Evolutionary conservation across 306 rosid species (phyloP).

Genomic region (Hippophae gyantsensis): DNA sequence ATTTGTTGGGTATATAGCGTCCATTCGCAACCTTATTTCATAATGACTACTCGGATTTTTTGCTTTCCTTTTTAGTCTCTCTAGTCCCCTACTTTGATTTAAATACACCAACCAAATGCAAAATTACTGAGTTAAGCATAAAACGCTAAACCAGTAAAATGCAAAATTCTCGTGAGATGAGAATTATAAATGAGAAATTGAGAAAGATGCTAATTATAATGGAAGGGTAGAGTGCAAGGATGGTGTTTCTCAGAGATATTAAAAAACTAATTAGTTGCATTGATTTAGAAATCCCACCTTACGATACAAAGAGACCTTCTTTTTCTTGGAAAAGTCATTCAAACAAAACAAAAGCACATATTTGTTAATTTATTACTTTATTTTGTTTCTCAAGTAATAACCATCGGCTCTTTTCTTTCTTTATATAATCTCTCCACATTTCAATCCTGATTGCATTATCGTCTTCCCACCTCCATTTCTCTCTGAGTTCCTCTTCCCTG

Average conservation of each 20-base stretch:
- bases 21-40: no score
- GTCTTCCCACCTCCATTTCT: conserved; percentile 28
- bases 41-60: no score
- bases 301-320: not conserved
- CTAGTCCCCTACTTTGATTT: no score
- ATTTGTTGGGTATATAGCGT: no score
- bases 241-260: conserved; percentile 19
- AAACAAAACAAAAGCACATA: conserved; percentile 11
- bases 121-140: no score
- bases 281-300: conserved; percentile 59
- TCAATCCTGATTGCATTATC: conserved; percentile 26
- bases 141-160: not conserved
- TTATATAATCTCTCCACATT: conserved; percentile 35
- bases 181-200: conserved; percentile 6
- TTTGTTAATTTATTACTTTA: not conserved
- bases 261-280: conserved; percentile 36
- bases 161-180: conserved; percentile 15
- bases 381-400: conserved; percentile 13
- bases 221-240: conserved; percentile 53
- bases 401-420: conserved; percentile 27
- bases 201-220: conserved; percentile 7
- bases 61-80: no score
- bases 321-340: conserved; percentile 23
- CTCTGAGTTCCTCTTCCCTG: conserved; percentile 54
- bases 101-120: no score